Conservation (phyloP, 192 early-diverging fungal genomes). For the Linnemannia schmuckeri region DNA sequence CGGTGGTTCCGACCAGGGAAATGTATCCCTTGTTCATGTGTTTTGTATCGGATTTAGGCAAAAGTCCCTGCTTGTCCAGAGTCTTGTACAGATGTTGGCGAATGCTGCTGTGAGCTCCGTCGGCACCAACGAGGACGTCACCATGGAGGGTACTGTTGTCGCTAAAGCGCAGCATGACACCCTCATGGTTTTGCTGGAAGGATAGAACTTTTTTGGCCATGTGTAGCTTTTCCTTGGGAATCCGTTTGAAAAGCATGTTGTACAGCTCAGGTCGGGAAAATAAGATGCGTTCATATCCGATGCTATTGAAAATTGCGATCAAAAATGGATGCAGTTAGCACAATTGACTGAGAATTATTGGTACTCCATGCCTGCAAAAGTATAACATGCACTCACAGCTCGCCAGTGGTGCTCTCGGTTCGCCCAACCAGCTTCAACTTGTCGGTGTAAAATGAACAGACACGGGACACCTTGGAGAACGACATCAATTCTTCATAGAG, state of each 20-base stretch:
- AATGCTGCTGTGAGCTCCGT: slow-evolving; percentile 30
- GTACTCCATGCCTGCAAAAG: no score
- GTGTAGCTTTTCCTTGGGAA: slow-evolving; percentile 29
- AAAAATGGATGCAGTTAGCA: no score
- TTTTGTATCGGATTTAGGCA: slow-evolving; percentile 8
- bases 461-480: background rate
- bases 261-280: slow-evolving; percentile 24
- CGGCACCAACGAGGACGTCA: slow-evolving; percentile 35
- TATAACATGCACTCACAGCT: no score
- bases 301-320: background rate
- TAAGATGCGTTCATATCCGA: slow-evolving; percentile 16
- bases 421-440: background rate
- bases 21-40: slow-evolving; percentile 2
- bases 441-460: background rate
- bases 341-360: no score
- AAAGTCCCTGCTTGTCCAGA: slow-evolving; percentile 7
- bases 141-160: slow-evolving; percentile 17
- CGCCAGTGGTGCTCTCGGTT: no score
- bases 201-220: slow-evolving; percentile 26
- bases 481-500: background rate
- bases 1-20: slow-evolving; percentile 19
- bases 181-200: slow-evolving; percentile 5
- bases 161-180: slow-evolving; percentile 25
- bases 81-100: slow-evolving; percentile 16
- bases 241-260: slow-evolving; percentile 6